Evolutionary conservation across 768 basidiomycete species (phyloP), one percentile per base, ranked within the genome.

Genomic region (Chalciporus pseudorubinellus): DNA sequence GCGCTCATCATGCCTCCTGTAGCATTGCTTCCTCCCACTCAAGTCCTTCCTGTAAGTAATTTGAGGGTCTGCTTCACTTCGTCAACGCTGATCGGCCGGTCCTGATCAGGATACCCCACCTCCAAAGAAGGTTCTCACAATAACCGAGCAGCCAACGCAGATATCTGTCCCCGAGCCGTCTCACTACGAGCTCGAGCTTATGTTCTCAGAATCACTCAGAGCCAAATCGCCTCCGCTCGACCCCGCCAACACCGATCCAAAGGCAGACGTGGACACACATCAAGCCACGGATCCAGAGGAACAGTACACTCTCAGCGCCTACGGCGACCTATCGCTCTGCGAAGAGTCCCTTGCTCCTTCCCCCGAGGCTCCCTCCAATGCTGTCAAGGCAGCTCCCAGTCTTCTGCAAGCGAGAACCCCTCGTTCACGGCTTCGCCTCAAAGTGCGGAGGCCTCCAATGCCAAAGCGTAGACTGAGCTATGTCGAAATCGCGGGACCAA

Each of bases 261-360:
- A 56, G 20, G 14, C 41, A 10, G 7, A 8, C 10, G 36, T 21
- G 12, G 6, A 16, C 20, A 9, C 34, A 19, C 22, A 39, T 39
- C 44, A 41, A 5, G 28, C 21, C 18, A 39, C 5, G 46, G 56
- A 58, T 20, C 22, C 19, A 1, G 69, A 76, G 9, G 70, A 75
- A 16, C 70, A 73, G 50, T 58, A 78, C 55, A 74, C 70, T 0
- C 56, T 81, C 39, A 69, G 63, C 22, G 74, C 68, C 12, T 79
- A 68, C 36, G 78, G 80, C 8, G 76, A 80, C 21, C 72, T 78
- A 21, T 76, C 76, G 1, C 63, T 74, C 1, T 60, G 71, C 20
- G 72, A 74, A 39, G 56, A 67, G 21, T 64, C 70, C 22, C 70
- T 70, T 26, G 52, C 75, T 4, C 72, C 72, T 0, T 65, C 58